Base-by-base conservation (phyloP, 306 rosid genomes). In the Dalbergia oliveri region DNA sequence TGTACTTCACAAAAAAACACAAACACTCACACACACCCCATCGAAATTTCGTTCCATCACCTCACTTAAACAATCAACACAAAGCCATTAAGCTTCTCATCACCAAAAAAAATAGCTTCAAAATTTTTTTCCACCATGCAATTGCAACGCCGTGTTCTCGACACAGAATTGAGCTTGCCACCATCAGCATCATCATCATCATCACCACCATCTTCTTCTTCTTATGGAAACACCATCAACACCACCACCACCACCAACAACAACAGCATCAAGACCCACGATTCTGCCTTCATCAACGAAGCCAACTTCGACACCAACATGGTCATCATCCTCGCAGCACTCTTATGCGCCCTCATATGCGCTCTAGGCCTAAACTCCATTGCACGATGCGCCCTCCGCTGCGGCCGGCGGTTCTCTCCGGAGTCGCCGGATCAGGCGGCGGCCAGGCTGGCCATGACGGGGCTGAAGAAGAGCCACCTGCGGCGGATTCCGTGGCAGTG, bases 361-460 rank as follows among this genome's bases (percentile, higher is more conserved):
- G 97, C 97, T 0, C 85, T 94, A 0, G 97, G 92, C 13, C 59
- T 94, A 53, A 94, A 92, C 88, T 89, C 97, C 8, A 87, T 94
- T 11, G 88, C 89, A 31, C 89, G 94, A 0, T 92, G 94, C 23
- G 91, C 82, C 9, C 9, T 88, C 26, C 84, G 91, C 5, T 87
- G 88, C 43, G 76, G 97, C 65, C 65, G 83, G 19, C 71, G 97
- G 47, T 83, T 91, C 57, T 71, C 83, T 26, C 54, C 87, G 26
- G 90, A 72, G 51, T 71, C 83, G 34, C 54, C 87, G 26, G 90
- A 75, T 16, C 89, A 87, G 43, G 39, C 86, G 0, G 84, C 91
- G 1, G 71, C 82, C 0, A 61, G 92, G 49, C 53, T 87, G 3
- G 85, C 89, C 0, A 80, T 81, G 0, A 91, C 76, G 34, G 97